Conservation (phyloP, 768 basidiomycete species). For the Trametes punicea region DNA sequence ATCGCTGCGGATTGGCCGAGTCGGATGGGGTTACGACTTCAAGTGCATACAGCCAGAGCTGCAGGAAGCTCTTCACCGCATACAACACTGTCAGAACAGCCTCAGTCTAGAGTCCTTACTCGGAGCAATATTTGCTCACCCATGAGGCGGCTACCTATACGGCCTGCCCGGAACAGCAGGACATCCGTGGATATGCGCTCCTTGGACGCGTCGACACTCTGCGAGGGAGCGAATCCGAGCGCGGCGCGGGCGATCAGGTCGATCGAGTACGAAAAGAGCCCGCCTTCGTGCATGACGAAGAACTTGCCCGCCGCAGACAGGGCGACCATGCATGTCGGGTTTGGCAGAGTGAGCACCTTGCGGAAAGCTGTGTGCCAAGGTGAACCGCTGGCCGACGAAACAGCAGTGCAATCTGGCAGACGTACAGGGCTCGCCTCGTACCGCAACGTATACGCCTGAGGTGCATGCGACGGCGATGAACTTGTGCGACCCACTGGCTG, state of each 20-base stretch:
- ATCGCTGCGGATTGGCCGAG: conserved; percentile 38
- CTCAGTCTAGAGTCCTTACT: neutral
- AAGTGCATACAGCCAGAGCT: conserved; percentile 56
- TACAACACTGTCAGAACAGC: conserved; percentile 54
- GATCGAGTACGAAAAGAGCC: conserved; percentile 64
- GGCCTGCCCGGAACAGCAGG: conserved; percentile 57
- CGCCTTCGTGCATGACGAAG: conserved; percentile 57
- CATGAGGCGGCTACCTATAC: conserved; percentile 50
- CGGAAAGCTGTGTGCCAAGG: conserved; percentile 46
- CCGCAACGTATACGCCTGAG: conserved; percentile 67
- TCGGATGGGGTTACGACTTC: conserved; percentile 43
- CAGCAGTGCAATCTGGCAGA: conserved; percentile 7
- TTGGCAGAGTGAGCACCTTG: conserved; percentile 49
- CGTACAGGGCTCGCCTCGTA: conserved; percentile 54
- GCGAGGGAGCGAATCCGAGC: conserved; percentile 43
- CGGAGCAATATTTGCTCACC: no score
- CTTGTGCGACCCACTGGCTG: conserved; percentile 49
- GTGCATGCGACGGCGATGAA: conserved; percentile 65
- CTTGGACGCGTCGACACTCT: conserved; percentile 50
- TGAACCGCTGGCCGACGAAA: neutral
- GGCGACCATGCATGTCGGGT: conserved; percentile 53
- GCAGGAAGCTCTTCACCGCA: conserved; percentile 58
- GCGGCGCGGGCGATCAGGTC: conserved; percentile 64
- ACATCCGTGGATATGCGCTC: conserved; percentile 63
- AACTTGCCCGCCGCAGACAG: conserved; percentile 64